Conservation (phyloP, 2,329 filamentous ascomycete species). For the Colletotrichum filicis region DNA sequence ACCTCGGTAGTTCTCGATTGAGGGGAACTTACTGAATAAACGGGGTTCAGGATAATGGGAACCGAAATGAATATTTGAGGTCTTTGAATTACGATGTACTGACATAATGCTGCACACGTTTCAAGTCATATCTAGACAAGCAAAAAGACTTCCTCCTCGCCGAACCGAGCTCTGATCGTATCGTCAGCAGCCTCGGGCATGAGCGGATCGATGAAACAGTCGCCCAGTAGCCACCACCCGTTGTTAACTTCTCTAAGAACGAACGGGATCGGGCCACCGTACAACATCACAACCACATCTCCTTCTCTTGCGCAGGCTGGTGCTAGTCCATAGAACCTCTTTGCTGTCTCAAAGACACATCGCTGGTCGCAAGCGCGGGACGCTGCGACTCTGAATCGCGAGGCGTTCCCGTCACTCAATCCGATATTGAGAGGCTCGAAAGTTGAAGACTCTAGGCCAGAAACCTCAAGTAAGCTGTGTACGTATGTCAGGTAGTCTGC, state of each 20-base stretch:
- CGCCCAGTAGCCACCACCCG: slow-evolving; percentile 14
- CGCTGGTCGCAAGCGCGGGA: slow-evolving; percentile 17
- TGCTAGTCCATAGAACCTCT: slow-evolving; percentile 5
- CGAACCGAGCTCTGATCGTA: neutral
- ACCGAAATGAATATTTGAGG: neutral
- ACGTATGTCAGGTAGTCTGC: slow-evolving; percentile 10
- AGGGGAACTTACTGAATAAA: neutral
- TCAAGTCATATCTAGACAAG: neutral
- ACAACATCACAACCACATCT: neutral
- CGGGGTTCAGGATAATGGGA: neutral
- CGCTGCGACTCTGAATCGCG: neutral
- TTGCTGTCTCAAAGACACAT: slow-evolving; percentile 1
- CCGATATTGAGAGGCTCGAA: slow-evolving; percentile 7
- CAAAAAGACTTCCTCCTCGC: neutral
- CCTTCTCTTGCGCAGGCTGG: slow-evolving; percentile 7
- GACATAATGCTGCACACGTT: neutral
- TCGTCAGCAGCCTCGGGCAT: slow-evolving; percentile 13
- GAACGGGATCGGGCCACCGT: slow-evolving; percentile 2
- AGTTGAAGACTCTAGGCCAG: neutral
- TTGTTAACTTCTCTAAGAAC: neutral
- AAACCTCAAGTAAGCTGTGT: neutral
- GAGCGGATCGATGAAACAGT: slow-evolving; percentile 3
- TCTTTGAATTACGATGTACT: neutral
- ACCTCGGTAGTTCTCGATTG: neutral
- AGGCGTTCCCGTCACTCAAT: neutral